Conservation (phyloP, 2,329 filamentous ascomycete genomes). For the Neocatenulostroma microsporum region DNA sequence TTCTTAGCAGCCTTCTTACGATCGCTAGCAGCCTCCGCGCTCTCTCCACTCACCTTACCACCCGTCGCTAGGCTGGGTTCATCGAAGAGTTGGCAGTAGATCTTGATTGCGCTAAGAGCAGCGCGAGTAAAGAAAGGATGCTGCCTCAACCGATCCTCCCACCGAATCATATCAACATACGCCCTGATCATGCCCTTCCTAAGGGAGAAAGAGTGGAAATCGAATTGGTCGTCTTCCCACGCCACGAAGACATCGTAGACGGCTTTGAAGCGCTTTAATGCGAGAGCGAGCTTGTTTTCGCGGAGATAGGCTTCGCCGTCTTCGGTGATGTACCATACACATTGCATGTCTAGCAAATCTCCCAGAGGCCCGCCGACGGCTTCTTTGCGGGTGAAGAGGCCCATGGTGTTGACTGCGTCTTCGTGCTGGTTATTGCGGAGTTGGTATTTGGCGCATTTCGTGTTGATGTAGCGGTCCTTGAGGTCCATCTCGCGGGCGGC, state of each 20-base stretch:
- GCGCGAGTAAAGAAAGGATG: slow-evolving; percentile 88
- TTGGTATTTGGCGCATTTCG: slow-evolving; percentile 95
- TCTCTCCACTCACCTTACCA: slow-evolving; percentile 57
- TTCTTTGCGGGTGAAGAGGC: slow-evolving; percentile 88
- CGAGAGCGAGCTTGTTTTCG: slow-evolving; percentile 72
- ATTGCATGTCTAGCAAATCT: slow-evolving; percentile 96
- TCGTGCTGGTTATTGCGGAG: slow-evolving; percentile 87
- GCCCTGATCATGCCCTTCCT: slow-evolving; percentile 91
- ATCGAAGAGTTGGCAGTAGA: slow-evolving; percentile 75
- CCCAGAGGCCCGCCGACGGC: slow-evolving; percentile 78
- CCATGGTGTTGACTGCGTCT: slow-evolving; percentile 76
- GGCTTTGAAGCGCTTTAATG: slow-evolving; percentile 83
- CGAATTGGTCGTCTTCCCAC: slow-evolving; percentile 98
- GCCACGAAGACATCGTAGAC: slow-evolving; percentile 90
- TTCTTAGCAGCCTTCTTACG: slow-evolving; percentile 64
- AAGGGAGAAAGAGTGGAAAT: slow-evolving; percentile 97
- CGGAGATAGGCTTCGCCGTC: slow-evolving; percentile 85
- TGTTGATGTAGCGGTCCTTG: slow-evolving; percentile 95
- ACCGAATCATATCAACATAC: slow-evolving; percentile 92
- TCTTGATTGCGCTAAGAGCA: slow-evolving; percentile 69
- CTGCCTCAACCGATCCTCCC: slow-evolving; percentile 85
- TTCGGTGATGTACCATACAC: slow-evolving; percentile 92
- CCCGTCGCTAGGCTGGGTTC: slow-evolving; percentile 64
- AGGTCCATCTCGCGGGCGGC: slow-evolving; percentile 75
- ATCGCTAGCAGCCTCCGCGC: slow-evolving; percentile 70